A percentile compares a stretch with the other conserved stretches of the same genome.
These are phyloP conservation scores for Cystobasidium sp. DNA, from an alignment of 1,284 basidiomycete genomes.

Conservation along the genomic window DNA sequence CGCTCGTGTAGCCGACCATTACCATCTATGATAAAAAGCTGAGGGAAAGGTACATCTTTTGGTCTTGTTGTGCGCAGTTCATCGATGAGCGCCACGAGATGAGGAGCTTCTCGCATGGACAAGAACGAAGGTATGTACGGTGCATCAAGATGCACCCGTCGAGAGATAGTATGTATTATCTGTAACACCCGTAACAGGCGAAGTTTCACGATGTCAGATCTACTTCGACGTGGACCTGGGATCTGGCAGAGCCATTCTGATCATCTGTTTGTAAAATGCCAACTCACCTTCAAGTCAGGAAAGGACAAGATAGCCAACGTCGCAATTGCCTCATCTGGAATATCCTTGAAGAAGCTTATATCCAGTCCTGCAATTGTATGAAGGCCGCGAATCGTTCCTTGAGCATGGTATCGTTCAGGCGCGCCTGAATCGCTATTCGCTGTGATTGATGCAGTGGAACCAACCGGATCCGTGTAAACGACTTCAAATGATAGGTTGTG, in stretches of 20 bases:
- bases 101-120: conserved; percentile 53
- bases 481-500: conserved; percentile 32
- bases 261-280: not conserved
- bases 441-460: too few species aligned
- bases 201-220: not conserved
- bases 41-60: conserved; percentile 47
- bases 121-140: conserved; percentile 56
- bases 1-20: conserved; percentile 55
- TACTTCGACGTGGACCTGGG: too few species aligned
- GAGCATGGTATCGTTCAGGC: not conserved
- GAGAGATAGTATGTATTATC: conserved; percentile 4
- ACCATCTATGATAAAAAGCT: conserved; percentile 55
- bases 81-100: conserved; percentile 50
- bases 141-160: conserved; percentile 10
- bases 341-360: conserved; percentile 51
- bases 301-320: conserved; percentile 52
- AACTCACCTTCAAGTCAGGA: conserved; percentile 52
- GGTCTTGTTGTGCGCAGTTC: conserved; percentile 42
- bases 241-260: not conserved
- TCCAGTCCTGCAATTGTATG: conserved; percentile 53
- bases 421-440: too few species aligned
- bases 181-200: not conserved
- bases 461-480: not conserved
- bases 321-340: conserved; percentile 50
- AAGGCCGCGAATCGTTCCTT: conserved; percentile 46